phyloP scores from a whole-genome alignment of 495 filamentous ascomycete genomes.

The Pseudoneurospora amorphoporcata region DNA sequence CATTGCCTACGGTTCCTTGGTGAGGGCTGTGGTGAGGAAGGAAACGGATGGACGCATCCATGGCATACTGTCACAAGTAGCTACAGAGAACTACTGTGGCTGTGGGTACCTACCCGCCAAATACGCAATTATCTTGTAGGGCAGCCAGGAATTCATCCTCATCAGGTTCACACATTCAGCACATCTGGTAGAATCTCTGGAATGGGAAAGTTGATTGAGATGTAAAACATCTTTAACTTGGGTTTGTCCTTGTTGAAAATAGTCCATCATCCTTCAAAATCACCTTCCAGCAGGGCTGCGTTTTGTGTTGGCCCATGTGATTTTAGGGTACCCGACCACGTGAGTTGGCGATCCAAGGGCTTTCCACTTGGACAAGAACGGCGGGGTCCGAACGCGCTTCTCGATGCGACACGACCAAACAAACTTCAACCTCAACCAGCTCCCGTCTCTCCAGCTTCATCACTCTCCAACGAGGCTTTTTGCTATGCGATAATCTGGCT shows the following conservation, averaged over 20 bases:
- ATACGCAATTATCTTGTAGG: no score
- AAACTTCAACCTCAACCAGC: not conserved
- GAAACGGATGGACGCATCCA: not conserved
- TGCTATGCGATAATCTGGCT: not conserved
- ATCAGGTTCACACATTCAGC: no score
- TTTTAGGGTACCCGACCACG: not conserved
- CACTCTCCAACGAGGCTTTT: not conserved
- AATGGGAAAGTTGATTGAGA: no score
- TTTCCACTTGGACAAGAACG: not conserved
- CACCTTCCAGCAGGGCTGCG: not conserved
- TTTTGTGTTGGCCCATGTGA: not conserved
- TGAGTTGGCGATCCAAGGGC: not conserved
- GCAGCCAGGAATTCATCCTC: no score
- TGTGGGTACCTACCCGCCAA: not conserved
- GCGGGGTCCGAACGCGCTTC: not conserved
- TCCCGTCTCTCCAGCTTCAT: not conserved
- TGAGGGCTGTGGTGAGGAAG: slow-evolving; percentile 18
- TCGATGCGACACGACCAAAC: not conserved
- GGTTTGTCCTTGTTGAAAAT: no score
- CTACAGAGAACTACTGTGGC: not conserved
- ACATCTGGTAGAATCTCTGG: not conserved
- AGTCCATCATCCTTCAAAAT: not conserved
- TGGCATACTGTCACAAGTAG: no score
- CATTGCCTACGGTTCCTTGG: slow-evolving; percentile 19
- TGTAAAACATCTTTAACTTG: no score